Conservation (phyloP, 2,329 filamentous ascomycete species). For the Parafenestella ontariensis region DNA sequence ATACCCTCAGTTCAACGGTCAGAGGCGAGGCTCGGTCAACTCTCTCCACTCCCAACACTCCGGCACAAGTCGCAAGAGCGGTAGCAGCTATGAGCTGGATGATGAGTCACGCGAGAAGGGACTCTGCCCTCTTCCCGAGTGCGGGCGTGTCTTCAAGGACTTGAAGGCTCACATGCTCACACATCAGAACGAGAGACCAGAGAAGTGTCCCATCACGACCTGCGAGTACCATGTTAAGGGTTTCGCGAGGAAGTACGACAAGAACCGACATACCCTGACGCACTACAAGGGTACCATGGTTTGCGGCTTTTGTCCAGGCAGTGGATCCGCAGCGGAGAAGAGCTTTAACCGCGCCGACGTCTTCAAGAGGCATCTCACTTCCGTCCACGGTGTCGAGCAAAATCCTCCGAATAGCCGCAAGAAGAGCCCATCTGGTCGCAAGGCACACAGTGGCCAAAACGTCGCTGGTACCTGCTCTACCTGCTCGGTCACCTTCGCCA, state of each 20-base stretch:
- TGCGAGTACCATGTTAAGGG: constrained; percentile 94
- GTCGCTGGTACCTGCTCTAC: constrained; percentile 90
- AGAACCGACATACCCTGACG: constrained; percentile 91
- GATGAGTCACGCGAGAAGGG: constrained; percentile 68
- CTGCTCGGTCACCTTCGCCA: constrained; percentile 82
- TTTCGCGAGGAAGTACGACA: constrained; percentile 95
- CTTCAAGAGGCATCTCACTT: constrained; percentile 92
- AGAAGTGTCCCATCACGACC: constrained; percentile 91
- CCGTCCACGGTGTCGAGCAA: constrained; percentile 91
- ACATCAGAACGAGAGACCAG: constrained; percentile 86
- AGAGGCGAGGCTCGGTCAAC: constrained; percentile 71
- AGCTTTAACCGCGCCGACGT: constrained; percentile 95
- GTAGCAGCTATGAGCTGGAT: constrained; percentile 48
- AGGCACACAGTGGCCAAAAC: constrained; percentile 68
- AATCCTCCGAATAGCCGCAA: constrained; percentile 90
- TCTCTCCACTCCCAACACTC: constrained; percentile 73
- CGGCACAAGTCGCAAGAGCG: constrained; percentile 61
- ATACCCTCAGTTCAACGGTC: constrained; percentile 55
- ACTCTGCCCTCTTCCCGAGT: constrained; percentile 82
- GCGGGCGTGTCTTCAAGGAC: constrained; percentile 87
- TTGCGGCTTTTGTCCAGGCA: constrained; percentile 90
- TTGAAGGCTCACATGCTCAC: constrained; percentile 94
- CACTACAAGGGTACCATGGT: constrained; percentile 99
- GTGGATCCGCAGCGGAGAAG: constrained; percentile 88
- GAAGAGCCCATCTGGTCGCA: constrained; percentile 67